Conservation (phyloP, 1,139 yeast genomes). For the Wickerhamomyces sp. region DNA sequence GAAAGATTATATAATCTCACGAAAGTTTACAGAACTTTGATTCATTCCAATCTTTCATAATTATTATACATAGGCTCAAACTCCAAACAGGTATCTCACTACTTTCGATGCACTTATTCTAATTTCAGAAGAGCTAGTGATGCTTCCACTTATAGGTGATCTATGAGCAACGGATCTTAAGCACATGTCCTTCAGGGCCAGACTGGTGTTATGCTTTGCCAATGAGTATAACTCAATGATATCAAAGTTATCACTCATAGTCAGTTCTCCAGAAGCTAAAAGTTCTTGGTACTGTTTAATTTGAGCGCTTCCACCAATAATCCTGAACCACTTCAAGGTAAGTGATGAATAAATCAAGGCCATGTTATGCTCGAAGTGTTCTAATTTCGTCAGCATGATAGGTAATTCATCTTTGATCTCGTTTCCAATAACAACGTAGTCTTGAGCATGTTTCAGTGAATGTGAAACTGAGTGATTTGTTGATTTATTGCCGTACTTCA, state of each 20-base stretch:
- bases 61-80: constrained; percentile 10
- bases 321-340: constrained; percentile 25
- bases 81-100: constrained; percentile 29
- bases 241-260: constrained; percentile 29
- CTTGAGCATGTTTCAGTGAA: constrained; percentile 16
- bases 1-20: background rate
- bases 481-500: constrained; percentile 25
- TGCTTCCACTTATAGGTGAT: background rate
- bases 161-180: constrained; percentile 10
- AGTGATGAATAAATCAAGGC: constrained; percentile 21
- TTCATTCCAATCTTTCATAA: background rate
- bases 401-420: constrained; percentile 29
- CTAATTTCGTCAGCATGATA: constrained; percentile 16
- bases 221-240: constrained; percentile 29
- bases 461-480: constrained; percentile 24
- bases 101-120: constrained; percentile 25
- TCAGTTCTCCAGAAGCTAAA: constrained; percentile 11
- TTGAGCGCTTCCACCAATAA: constrained; percentile 26
- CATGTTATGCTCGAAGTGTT: constrained; percentile 16
- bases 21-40: background rate
- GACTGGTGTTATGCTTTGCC: constrained; percentile 25
- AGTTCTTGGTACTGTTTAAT: constrained; percentile 21
- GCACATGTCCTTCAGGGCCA: constrained; percentile 28
- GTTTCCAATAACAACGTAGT: constrained; percentile 24
- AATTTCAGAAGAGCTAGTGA: background rate